Base-by-base conservation (phyloP, 1,284 basidiomycete genomes). In the Chiua sp. region DNA sequence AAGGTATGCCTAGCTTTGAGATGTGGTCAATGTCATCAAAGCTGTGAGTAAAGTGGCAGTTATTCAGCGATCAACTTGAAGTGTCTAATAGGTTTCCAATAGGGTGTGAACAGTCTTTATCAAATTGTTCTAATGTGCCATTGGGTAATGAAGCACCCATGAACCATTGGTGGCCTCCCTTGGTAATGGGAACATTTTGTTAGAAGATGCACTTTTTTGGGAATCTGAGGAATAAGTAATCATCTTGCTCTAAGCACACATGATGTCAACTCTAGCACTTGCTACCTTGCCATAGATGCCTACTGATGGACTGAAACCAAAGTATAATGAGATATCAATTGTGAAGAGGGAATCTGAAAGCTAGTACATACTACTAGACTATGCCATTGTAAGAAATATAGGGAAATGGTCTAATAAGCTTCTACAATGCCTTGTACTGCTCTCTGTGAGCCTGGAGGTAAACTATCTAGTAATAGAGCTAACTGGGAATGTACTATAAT, bases 171-270 rank as follows among this genome's bases (percentile, higher is more conserved):
- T 30, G 13, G 0, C 62, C 56, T 16, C 59, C 55, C 7, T 7
- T 18, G 26, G 10, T 18, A 3, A 7, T 22, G 4, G n/a, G 37
- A 20, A 18, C 1, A 32, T 50, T 5, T 5, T 39, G 1, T 8
- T 4, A 15, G 37, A 18, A 13, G 6, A 16, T 8, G 44, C 44
- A 8, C 23, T 7, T 4, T 1, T 1, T 10, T 4, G 47, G 53
- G 0, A 80, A 67, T 0, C 72, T 60, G 1, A 80, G 42, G 62
- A 80, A 80, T 1, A 78, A 7, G 26, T 78, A 75, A 53, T 81
- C 73, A 55, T 82, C 79, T 0, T 50, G 32, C 32, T 20, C 12
- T 30, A 10, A 7, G 32, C 28, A 7, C 48, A n/a, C 30, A 49
- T 30, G 15, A 49, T 32, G 48, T 49, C 48, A 8, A 28, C 30